Evolutionary conservation across 345 rosid species (phyloP), one percentile per base, ranked within the genome.

Genomic region (Citrus inodora): DNA sequence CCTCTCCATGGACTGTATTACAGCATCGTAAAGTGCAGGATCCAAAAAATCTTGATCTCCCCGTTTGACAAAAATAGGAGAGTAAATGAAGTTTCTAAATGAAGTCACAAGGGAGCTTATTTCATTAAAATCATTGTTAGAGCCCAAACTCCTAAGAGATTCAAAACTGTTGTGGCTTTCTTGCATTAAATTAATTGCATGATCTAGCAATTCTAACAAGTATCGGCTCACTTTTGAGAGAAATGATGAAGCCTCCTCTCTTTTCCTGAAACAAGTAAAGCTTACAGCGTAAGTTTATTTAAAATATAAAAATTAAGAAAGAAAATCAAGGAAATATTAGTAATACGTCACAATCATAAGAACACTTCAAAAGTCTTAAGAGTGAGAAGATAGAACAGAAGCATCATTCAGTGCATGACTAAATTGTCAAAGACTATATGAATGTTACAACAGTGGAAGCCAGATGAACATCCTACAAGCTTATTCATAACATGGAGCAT

Each of bases 201-300:
- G 80, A 78, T 87, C 88, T 85, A 95, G 81, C 83, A 90, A 82
- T 68, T 87, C 88, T 80, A 88, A 72, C 85, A 95, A 82, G 83
- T 81, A 73, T 56, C 81, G 82, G 60, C 89, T 87, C 81, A 88
- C 81, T 84, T 89, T 88, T 35, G 90, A 87, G 46, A 89, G 80
- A 85, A 93, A 87, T 38, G 87, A 79, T 64, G 85, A 83, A 78
- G 63, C 83, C 74, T 85, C 95, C 59, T 88, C 88, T 75, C 85
- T 76, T 84, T 81, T 84, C 88, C 97, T 95, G 92, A 80, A 67
- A 67, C 71, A 6, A 79, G 71, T 8, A 78, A 76, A 76, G 64
- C 28, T 51, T 22, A 30, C 75, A 81, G 24, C 60, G 81, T 37
- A 53, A 64, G 64, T 46, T 11, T 46, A 46, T 46, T 46, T 53